Evolutionary conservation across 495 filamentous ascomycete genomes (phyloP), one percentile per base, ranked within the genome.

Genomic region (Penicillium soppii): DNA sequence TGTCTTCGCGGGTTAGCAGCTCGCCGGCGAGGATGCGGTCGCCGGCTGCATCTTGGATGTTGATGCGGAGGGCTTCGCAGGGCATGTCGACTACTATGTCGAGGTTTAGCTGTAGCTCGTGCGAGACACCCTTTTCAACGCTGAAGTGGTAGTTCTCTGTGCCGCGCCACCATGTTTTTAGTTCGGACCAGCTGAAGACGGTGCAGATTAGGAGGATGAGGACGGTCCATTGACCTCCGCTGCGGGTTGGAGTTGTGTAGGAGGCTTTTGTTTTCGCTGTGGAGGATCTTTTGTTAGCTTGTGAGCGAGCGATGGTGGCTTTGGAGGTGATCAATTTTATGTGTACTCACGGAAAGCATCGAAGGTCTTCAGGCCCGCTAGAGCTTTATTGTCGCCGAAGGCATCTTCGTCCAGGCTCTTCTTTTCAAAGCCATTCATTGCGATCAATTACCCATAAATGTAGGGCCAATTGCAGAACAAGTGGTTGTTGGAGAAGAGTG

Each of bases 251-350:
- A 23, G 87, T 84, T 30, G 90, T 84, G 71, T 96, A 99, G 59
- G 88, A 88, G n/a, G 89, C 76, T 80, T 96, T 96, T 49, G 90
- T 89, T 83, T 99, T 99, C 38, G 94, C 92, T 97, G 58, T 22
- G 40, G n/a, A 36, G 20, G 3, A 8, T 35, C 5, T 15, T n/a
- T 33, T 19, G 44, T 52, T 45, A 58, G 56, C 17, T 7, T 37
- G 32, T 10, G 25, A 38, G 16, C 8, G 16, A 25, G 19, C 22
- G 12, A 15, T 20, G 32, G 38, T 8, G 38, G 36, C 20, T 7
- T 25, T 43, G 39, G 35, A 29, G 9, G 37, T 49, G 8, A 17
- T 27, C n/a, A n/a, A n/a, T n/a, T n/a, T n/a, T n/a, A n/a, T 17
- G 29, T 45, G 16, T n/a, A 83, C 88, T 64, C 80, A 97, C 92